Conservation (phyloP, 1,284 basidiomycete genomes). For the Mycena citricolor region DNA sequence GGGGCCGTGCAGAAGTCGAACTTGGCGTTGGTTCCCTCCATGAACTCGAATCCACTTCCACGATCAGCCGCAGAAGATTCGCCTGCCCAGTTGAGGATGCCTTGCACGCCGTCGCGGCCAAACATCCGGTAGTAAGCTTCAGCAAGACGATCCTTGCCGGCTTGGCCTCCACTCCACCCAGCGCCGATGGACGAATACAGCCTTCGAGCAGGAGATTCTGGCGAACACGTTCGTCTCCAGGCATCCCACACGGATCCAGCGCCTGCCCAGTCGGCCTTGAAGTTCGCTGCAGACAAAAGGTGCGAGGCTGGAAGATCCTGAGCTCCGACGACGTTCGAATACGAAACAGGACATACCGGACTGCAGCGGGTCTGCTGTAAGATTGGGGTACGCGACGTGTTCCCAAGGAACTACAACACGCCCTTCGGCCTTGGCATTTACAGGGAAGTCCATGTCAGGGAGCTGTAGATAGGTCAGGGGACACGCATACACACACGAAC, state of each 20-base stretch:
- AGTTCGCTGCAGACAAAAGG: slow-evolving; percentile 2
- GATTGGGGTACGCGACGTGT: slow-evolving; percentile 65
- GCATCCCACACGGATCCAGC: slow-evolving; percentile 90
- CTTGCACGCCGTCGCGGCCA: too few species aligned
- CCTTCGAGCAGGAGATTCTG: slow-evolving; percentile 74
- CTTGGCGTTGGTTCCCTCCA: slow-evolving; percentile 49
- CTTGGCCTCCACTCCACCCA: slow-evolving; percentile 6
- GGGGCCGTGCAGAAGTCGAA: slow-evolving; percentile 82
- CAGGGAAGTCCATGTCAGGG: slow-evolving; percentile 88
- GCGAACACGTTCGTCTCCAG: slow-evolving; percentile 87
- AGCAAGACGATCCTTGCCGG: slow-evolving; percentile 36
- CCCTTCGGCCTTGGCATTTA: slow-evolving; percentile 91
- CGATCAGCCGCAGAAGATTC: too few species aligned
- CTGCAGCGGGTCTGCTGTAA: slow-evolving; percentile 60
- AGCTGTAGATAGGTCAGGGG: slow-evolving; percentile 46
- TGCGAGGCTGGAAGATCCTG: neutral
- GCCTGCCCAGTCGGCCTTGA: slow-evolving; percentile 74
- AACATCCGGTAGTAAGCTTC: slow-evolving; percentile 15
- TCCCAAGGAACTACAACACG: slow-evolving; percentile 91
- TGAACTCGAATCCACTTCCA: slow-evolving; percentile 64
- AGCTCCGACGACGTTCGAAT: neutral
- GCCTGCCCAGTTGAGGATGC: too few species aligned
- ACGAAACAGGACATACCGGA: slow-evolving; percentile 29
- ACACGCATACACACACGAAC: slow-evolving; percentile 3
- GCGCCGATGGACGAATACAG: slow-evolving; percentile 71